Evolutionary conservation across 2,329 filamentous ascomycete genomes (phyloP), one percentile per base, ranked within the genome.

Genomic region (Diplodia mutila): DNA sequence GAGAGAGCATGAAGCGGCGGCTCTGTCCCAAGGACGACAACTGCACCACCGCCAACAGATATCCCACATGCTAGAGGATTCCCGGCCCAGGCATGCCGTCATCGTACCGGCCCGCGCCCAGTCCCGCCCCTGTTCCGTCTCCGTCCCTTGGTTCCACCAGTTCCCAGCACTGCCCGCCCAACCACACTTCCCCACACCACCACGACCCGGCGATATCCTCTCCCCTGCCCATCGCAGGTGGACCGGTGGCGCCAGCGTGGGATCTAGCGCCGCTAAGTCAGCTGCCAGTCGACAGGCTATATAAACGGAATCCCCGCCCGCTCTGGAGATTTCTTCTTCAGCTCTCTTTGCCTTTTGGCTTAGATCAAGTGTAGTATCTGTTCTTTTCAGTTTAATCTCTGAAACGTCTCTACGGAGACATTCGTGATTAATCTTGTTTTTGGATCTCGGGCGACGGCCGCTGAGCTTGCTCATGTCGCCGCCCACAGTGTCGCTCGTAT

Each of bases 301-400:
- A 46, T 49, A 49, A 29, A 29, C 5, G 8, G 29, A 29, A 8
- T 8, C 29, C 8, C 29, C 29, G 29, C 16, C 49, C n/a, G 16
- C 14, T 23, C 14, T 23, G 16, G 27, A 39, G 5, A 12, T 65
- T 46, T 65, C 25, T 11, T 42, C 65, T 61, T 23, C 21, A 67
- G 65, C 54, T 61, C 65, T 67, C 54, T 61, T 61, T 67, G 65
- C 54, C 46, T 61, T 46, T 52, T 67, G 46, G 65, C 54, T 67
- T 61, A 39, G 65, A 66, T 59, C 65, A 61, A 39, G 39, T 66
- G 53, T 66, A 66, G 65, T 66, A 59, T 61, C 65, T 66, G 65
- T 66, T 66, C 65, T 51, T 66, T 51, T 51, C 65, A 61, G 65
- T 66, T 52, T 66, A 51, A 61, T 51, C 65, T 54, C 53, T 66